phyloP scores from a whole-genome alignment of 495 filamentous ascomycete genomes.

The Xanthoparmelia taractica region DNA sequence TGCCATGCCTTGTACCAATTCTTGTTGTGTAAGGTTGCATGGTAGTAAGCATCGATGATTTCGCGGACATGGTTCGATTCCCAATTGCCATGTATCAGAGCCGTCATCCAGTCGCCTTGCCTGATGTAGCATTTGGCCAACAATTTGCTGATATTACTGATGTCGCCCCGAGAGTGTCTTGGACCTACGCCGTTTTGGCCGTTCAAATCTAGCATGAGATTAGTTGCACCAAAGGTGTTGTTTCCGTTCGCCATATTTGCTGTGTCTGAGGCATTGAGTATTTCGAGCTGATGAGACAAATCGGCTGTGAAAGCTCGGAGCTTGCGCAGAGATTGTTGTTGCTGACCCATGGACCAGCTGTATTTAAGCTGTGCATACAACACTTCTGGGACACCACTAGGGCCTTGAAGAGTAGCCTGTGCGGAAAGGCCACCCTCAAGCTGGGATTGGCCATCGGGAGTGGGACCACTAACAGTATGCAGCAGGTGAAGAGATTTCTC shows the following conservation, averaged over 20 bases:
- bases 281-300: conserved; percentile 65
- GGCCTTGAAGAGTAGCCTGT: conserved; percentile 8
- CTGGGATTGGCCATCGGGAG: conserved; percentile 38
- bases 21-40: conserved; percentile 83
- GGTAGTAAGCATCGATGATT: conserved; percentile 76
- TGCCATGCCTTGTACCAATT: conserved; percentile 99
- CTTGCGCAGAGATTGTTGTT: conserved; percentile 64
- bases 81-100: conserved; percentile 79
- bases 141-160: conserved; percentile 52
- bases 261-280: conserved; percentile 33
- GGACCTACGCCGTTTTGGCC: conserved; percentile 15
- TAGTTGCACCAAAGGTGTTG: conserved; percentile 33
- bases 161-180: conserved; percentile 33
- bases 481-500: conserved; percentile 87
- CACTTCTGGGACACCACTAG: conserved; percentile 51
- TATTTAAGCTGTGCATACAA: conserved; percentile 91
- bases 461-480: conserved; percentile 41
- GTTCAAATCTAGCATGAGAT: conserved; percentile 14
- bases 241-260: conserved; percentile 35
- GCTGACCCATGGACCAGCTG: conserved; percentile 72
- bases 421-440: not conserved
- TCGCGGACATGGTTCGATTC: conserved; percentile 62
- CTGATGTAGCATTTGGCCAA: conserved; percentile 92
- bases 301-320: conserved; percentile 75
- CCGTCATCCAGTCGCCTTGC: conserved; percentile 90